These are phyloP conservation scores for Melanomma pulvis-pyrius DNA, from an alignment of 495 filamentous ascomycete species.

Conservation along the genomic window DNA sequence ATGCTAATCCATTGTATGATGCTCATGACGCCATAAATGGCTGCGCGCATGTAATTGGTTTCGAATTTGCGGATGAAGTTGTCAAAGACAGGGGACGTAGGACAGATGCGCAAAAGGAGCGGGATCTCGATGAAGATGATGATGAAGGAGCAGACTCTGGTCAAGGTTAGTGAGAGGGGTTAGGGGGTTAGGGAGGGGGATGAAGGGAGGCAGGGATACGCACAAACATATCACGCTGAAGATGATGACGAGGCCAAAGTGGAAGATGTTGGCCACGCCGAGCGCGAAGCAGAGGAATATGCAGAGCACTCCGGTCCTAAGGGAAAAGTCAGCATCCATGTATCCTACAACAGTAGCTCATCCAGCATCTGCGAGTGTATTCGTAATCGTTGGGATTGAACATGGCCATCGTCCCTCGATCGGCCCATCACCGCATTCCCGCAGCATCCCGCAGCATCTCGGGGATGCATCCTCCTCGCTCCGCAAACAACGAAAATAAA, in stretches of 20 bases:
- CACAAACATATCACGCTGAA: conserved; percentile 88
- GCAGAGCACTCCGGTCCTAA: conserved; percentile 89
- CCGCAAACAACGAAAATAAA: not conserved
- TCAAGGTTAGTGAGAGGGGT: not conserved
- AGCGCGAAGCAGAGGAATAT: conserved; percentile 95
- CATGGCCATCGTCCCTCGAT: not conserved
- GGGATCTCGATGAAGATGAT: conserved; percentile 97
- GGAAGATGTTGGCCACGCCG: conserved; percentile 89
- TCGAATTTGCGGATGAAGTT: conserved; percentile 87
- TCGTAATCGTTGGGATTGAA: not conserved
- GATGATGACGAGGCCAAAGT: conserved; percentile 58
- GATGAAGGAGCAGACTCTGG: conserved; percentile 75
- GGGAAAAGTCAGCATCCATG: not conserved
- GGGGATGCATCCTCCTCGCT: not conserved
- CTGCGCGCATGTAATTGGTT: conserved; percentile 97
- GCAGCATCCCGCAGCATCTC: not conserved
- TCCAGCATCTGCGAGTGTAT: not conserved
- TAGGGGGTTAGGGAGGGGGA: not conserved
- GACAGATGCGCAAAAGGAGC: conserved; percentile 95
- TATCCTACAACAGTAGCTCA: not conserved
- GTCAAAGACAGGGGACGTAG: conserved; percentile 88
- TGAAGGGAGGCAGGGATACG: conserved; percentile 42
- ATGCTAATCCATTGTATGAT: conserved; percentile 79
- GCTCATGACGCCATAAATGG: conserved; percentile 80
- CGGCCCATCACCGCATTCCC: not conserved